Percentiles rank a stretch among this genome's conserved stretches.
Evolutionary conservation across 2,329 filamentous ascomycete genomes (phyloP).

Genomic region (Arthrobotrys megalospora): DNA sequence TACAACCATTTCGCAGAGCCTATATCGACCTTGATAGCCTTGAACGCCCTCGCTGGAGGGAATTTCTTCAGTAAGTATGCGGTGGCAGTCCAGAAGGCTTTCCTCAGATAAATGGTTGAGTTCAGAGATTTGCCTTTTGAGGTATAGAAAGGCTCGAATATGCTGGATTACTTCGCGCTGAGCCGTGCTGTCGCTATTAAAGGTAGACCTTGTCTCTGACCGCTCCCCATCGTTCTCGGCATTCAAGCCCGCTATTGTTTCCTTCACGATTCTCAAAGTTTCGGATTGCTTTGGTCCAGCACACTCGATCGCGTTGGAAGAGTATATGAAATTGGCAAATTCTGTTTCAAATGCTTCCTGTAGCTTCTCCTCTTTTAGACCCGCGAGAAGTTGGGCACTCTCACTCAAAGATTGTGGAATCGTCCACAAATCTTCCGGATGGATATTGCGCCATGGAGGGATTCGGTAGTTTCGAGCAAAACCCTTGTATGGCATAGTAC

Average conservation of each 20-base stretch:
- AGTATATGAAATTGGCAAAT: slow-evolving; percentile 34
- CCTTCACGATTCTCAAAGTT: slow-evolving; percentile 6
- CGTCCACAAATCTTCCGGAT: neutral
- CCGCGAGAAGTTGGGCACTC: neutral
- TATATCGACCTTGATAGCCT: slow-evolving; percentile 28
- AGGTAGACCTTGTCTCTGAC: neutral
- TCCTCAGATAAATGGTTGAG: neutral
- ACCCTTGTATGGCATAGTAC: neutral
- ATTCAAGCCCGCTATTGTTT: neutral
- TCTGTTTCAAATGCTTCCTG: slow-evolving; percentile 10
- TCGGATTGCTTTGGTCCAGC: slow-evolving; percentile 15
- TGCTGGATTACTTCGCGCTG: slow-evolving; percentile 34
- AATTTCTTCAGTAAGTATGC: neutral
- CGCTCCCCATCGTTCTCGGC: neutral
- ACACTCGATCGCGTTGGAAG: slow-evolving; percentile 32
- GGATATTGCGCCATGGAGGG: neutral
- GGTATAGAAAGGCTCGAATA: slow-evolving; percentile 23
- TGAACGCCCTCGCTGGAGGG: slow-evolving; percentile 1
- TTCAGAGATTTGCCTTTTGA: neutral
- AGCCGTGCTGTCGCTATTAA: neutral
- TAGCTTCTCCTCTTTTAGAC: neutral
- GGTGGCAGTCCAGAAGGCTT: slow-evolving; percentile 4
- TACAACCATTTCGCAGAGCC: neutral
- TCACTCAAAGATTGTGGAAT: neutral
- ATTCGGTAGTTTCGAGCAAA: neutral